phyloP scores from a whole-genome alignment of 73 alveolate species.

The Durusdinium trenchii region DNA sequence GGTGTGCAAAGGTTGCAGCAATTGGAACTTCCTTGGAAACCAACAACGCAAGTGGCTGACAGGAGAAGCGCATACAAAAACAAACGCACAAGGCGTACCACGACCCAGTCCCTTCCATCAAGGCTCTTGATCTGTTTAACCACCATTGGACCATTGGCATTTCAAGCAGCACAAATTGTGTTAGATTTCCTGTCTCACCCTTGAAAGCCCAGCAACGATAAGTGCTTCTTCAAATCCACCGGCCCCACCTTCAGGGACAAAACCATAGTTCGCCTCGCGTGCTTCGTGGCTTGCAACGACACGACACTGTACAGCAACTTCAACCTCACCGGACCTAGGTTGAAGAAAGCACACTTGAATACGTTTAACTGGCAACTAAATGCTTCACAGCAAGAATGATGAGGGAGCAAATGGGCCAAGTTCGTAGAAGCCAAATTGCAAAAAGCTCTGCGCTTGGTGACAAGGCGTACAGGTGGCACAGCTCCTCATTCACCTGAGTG shows the following conservation, averaged over 20 bases:
- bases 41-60: no score
- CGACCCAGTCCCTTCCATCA: no score
- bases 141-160: no score
- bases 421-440: not conserved
- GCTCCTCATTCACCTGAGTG: constrained; percentile 40
- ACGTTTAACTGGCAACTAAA: not conserved
- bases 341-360: not conserved
- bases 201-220: not conserved
- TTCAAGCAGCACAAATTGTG: no score
- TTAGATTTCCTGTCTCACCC: no score
- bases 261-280: constrained; percentile 64
- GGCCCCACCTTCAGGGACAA: constrained; percentile 74
- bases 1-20: no score
- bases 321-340: no score
- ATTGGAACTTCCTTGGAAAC: not conserved
- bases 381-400: not conserved
- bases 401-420: not conserved
- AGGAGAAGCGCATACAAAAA: no score
- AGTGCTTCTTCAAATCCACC: constrained; percentile 74
- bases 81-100: no score
- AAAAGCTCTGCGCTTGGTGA: constrained; percentile 59
- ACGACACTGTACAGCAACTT: no score
- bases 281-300: no score
- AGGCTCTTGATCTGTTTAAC: no score
- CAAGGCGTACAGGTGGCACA: constrained; percentile 73